Base-by-base conservation (phyloP, 2,329 filamentous ascomycete genomes). In the Aspergillus sp. region DNA sequence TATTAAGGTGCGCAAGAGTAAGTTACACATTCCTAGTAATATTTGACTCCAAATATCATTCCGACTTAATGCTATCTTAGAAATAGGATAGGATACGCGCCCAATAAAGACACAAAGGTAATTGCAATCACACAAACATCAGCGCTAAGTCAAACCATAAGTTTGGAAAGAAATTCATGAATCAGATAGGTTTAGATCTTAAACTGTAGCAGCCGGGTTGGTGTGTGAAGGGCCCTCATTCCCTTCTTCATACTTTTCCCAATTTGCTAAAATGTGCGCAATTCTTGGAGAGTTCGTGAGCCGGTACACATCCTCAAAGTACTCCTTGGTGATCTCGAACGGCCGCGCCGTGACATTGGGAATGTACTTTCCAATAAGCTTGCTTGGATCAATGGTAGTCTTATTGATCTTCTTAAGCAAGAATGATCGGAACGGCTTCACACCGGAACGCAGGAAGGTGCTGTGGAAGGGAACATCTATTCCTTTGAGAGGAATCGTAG, bases 401-500 rank as follows among this genome's bases (percentile, higher is more conserved):
- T 96, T 96, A 84, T 98, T 92, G 81, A 99, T 98, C 86, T 99
- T 99, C 90, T 98, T 99, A 68, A 98, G 88, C 73, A 99, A 78
- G 86, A 99, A 99, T 45, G 89, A 93, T 66, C 95, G 86, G 91
- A 99, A 99, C 47, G 96, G 95, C 84, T 99, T 99, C 77, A 99
- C 95, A 69, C 95, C 96, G 40, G 92, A 96, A 56, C 96, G 90
- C 79, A 99, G 80, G 84, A 99, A 99, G 17, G 95, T 99, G 68
- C 90, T 95, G 84, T 99, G 95, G 90, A 99, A 99, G 45, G 95
- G 95, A 72, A 98, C 96, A 70, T 99, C 95, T 68, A 99, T 99
- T 63, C 96, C 96, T 72, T 89, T 91, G 64, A 99, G 89, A 44
- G 96, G 95, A 67, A 99, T 98, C 22, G 93, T 98, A 44, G 95